A percentile compares a stretch with the other conserved stretches of the same genome.
Conservation (phyloP, 2,329 filamentous ascomycete species). For the Pseudopithomyces chartarum region DNA sequence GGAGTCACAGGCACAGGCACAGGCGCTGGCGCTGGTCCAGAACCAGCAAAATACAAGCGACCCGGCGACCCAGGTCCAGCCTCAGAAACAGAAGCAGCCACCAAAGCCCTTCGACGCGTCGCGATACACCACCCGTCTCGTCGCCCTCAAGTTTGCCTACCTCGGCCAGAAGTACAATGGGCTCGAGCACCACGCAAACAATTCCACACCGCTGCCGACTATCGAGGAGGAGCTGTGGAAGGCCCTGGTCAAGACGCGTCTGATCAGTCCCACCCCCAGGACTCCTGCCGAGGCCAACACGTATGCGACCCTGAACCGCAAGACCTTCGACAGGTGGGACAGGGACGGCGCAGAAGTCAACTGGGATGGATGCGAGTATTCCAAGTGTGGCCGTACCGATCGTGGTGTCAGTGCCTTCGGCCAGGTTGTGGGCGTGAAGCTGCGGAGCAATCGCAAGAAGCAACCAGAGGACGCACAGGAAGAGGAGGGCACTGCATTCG, state of each 20-base stretch:
- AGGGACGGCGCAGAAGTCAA: constrained; percentile 60
- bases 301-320: constrained; percentile 36
- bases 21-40: not conserved
- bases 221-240: constrained; percentile 96
- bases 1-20: constrained; percentile 24
- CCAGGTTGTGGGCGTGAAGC: constrained; percentile 83
- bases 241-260: constrained; percentile 77
- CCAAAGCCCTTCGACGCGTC: constrained; percentile 71
- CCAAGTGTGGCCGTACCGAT: constrained; percentile 93
- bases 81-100: constrained; percentile 38
- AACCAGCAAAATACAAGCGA: no score
- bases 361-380: constrained; percentile 87
- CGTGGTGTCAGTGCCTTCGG: constrained; percentile 94
- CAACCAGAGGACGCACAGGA: not conserved
- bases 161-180: constrained; percentile 90
- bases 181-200: constrained; percentile 81
- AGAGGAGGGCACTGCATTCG: constrained; percentile 50
- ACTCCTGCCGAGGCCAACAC: constrained; percentile 24
- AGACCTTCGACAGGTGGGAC: constrained; percentile 44
- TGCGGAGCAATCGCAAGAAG: constrained; percentile 70
- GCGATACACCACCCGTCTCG: constrained; percentile 79
- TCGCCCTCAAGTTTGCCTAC: constrained; percentile 94
- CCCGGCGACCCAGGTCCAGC: constrained; percentile 10
- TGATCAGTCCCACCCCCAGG: constrained; percentile 61
- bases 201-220: constrained; percentile 71